A percentile compares a stretch with the other conserved stretches of the same genome.
These are phyloP conservation scores for Gremmenia infestans DNA, from an alignment of 2,329 filamentous ascomycete genomes.

Conservation along the genomic window DNA sequence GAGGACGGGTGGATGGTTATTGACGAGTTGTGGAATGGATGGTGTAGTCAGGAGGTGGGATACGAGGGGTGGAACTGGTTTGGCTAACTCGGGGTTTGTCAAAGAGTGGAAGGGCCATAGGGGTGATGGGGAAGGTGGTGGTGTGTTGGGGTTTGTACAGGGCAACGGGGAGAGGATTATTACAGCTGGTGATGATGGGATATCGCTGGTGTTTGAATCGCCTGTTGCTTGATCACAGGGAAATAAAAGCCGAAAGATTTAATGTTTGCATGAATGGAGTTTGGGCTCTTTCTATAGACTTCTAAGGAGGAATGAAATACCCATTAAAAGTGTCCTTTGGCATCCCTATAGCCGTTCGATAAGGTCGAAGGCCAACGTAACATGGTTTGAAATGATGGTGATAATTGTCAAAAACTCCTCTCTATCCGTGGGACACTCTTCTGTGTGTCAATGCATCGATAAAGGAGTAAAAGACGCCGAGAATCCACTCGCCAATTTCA, in stretches of 20 bases:
- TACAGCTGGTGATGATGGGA: slow-evolving; percentile 84
- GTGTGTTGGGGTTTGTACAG: slow-evolving; percentile 88
- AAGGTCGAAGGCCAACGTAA: no score
- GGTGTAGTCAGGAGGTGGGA: slow-evolving; percentile 91
- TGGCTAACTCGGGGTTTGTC: slow-evolving; percentile 63
- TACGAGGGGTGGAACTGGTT: slow-evolving; percentile 60
- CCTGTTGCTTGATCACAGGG: slow-evolving; percentile 13
- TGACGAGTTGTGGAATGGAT: slow-evolving; percentile 89
- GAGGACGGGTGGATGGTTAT: slow-evolving; percentile 53
- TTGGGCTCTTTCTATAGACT: not conserved
- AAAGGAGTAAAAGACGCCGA: not conserved
- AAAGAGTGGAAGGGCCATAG: slow-evolving; percentile 90
- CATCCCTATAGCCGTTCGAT: not conserved
- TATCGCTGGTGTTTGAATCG: slow-evolving; percentile 62
- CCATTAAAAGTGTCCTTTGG: not conserved
- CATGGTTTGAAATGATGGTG: not conserved
- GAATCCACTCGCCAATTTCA: not conserved
- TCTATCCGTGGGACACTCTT: no score
- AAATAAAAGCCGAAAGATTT: not conserved
- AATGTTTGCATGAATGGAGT: not conserved
- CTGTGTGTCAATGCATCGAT: no score
- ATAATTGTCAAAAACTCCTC: not conserved
- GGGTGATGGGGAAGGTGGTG: slow-evolving; percentile 79
- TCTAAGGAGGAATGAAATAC: not conserved
- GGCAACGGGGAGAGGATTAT: slow-evolving; percentile 70